A percentile compares a stretch with the other conserved stretches of the same genome.
phyloP scores from a whole-genome alignment of 495 filamentous ascomycete species.

The Chlorociboria aeruginascens region DNA sequence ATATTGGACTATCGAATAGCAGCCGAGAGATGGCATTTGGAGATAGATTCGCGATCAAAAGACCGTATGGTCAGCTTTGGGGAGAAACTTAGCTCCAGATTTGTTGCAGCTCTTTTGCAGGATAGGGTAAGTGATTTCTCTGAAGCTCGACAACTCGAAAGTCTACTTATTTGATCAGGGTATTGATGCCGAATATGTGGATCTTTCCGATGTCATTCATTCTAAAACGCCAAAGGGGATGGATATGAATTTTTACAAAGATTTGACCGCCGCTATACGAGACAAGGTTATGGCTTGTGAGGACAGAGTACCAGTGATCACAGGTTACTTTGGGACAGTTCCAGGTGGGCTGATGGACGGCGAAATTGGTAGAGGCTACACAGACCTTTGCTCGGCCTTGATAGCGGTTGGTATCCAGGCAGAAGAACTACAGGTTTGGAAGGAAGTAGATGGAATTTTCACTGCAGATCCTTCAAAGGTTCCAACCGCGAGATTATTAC shows the following conservation, averaged over 20 bases:
- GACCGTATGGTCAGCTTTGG: conserved; percentile 87
- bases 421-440: conserved; percentile 81
- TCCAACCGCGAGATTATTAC: conserved; percentile 64
- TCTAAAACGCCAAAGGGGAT: conserved; percentile 48
- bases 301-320: conserved; percentile 62
- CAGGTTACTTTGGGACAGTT: conserved; percentile 81
- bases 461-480: conserved; percentile 83
- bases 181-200: conserved; percentile 74
- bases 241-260: conserved; percentile 69
- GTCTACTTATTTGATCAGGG: conserved; percentile 28
- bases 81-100: conserved; percentile 83
- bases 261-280: conserved; percentile 49
- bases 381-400: conserved; percentile 77
- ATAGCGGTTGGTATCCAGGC: conserved; percentile 68
- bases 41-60: conserved; percentile 71
- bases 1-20: conserved; percentile 42
- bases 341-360: conserved; percentile 68
- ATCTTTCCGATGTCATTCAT: conserved; percentile 65
- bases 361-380: conserved; percentile 75
- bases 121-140: conserved; percentile 34
- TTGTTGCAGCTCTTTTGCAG: conserved; percentile 71
- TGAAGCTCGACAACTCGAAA: neutral
- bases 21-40: conserved; percentile 44
- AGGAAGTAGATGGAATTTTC: conserved; percentile 88
- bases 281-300: conserved; percentile 59